A percentile compares a stretch with the other conserved stretches of the same genome.
phyloP scores from a whole-genome alignment of 2,329 filamentous ascomycete species.

The Pseudogymnoascus sp. region DNA sequence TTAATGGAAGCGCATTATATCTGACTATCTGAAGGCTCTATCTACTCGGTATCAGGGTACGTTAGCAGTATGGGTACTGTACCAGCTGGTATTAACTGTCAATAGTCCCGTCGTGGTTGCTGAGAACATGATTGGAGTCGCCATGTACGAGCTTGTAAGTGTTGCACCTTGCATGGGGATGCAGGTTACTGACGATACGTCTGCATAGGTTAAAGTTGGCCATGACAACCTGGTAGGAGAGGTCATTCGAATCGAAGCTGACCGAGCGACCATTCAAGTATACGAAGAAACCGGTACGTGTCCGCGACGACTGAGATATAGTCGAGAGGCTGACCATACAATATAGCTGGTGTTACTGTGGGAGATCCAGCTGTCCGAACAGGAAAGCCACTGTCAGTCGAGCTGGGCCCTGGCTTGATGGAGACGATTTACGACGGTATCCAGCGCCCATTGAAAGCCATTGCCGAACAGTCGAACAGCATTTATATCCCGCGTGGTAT shows the following conservation, averaged over 20 bases:
- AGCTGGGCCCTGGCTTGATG: slow-evolving; percentile 92
- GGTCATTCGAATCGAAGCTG: slow-evolving; percentile 93
- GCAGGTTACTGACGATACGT: neutral
- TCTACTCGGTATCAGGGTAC: slow-evolving; percentile 64
- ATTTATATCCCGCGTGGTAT: slow-evolving; percentile 99
- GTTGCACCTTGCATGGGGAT: slow-evolving; percentile 26
- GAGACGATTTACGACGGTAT: slow-evolving; percentile 99
- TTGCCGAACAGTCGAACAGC: slow-evolving; percentile 67
- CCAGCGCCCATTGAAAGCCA: slow-evolving; percentile 84
- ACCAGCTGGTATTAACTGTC: slow-evolving; percentile 16
- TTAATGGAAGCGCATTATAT: slow-evolving; percentile 9
- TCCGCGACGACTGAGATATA: neutral
- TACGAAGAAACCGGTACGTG: slow-evolving; percentile 92
- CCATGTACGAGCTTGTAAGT: slow-evolving; percentile 94
- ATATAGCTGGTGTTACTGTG: slow-evolving; percentile 80
- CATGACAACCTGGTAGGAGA: slow-evolving; percentile 89
- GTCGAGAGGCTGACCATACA: slow-evolving; percentile 18
- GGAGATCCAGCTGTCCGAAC: slow-evolving; percentile 88
- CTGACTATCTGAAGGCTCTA: slow-evolving; percentile 39
- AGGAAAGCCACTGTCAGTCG: slow-evolving; percentile 93
- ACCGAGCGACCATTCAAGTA: slow-evolving; percentile 96
- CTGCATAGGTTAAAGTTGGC: slow-evolving; percentile 72
- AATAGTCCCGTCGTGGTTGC: slow-evolving; percentile 83
- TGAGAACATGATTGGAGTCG: slow-evolving; percentile 97
- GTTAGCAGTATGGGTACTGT: slow-evolving; percentile 16